These are phyloP conservation scores for Malus hybrid DNA, from an alignment of 331 rosid species.

Conservation along the genomic window DNA sequence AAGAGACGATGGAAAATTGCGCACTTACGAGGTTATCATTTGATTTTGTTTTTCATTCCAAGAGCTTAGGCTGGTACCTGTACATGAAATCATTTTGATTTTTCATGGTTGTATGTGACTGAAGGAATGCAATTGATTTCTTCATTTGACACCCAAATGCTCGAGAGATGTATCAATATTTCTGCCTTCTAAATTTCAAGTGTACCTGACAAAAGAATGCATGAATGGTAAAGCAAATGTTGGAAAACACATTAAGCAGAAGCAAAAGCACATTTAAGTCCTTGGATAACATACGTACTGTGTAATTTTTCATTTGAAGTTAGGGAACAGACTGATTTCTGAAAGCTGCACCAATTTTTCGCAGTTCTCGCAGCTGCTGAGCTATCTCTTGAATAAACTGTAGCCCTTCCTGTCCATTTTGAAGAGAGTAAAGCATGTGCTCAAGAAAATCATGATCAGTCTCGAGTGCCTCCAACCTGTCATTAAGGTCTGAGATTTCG, in stretches of 20 bases:
- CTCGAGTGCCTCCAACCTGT: slow-evolving; percentile 70
- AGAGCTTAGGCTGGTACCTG: slow-evolving; percentile 1
- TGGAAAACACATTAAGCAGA: not conserved
- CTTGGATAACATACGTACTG: slow-evolving; percentile 30
- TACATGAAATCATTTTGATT: not conserved
- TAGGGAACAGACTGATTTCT: slow-evolving; percentile 19
- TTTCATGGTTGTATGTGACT: not conserved
- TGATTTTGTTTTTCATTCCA: not conserved
- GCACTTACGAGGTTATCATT: not conserved
- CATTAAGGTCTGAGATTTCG: slow-evolving; percentile 63
- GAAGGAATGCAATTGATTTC: not conserved
- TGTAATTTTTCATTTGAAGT: slow-evolving; percentile 7
- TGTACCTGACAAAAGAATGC: slow-evolving; percentile 6
- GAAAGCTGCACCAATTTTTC: slow-evolving; percentile 31
- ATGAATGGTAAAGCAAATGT: not conserved
- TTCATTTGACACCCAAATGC: not conserved
- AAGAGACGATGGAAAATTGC: not conserved
- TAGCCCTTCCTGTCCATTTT: slow-evolving; percentile 50
- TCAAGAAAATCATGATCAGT: slow-evolving; percentile 64
- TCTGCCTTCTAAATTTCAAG: not conserved
- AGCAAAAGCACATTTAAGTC: not conserved
- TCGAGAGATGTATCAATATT: no score
- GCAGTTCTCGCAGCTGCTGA: slow-evolving; percentile 47
- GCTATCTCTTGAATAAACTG: slow-evolving; percentile 58
- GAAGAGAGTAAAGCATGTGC: slow-evolving; percentile 49